Percentiles rank a stretch among this genome's conserved stretches.
These are phyloP conservation scores for Gypsophila paniculata DNA, from an alignment of 179 eudicot species.

Conservation along the genomic window DNA sequence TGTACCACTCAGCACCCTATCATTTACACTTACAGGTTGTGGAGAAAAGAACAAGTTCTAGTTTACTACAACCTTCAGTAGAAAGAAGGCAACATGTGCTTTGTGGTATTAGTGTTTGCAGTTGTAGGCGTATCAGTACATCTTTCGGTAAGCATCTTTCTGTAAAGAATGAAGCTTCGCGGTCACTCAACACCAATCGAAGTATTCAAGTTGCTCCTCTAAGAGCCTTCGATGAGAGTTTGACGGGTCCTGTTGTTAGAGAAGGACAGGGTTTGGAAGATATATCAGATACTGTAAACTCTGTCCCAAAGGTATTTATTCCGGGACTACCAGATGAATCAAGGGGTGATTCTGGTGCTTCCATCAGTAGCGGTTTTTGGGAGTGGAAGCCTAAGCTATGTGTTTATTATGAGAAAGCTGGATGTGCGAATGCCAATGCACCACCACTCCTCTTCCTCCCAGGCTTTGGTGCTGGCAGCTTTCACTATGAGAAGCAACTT, in stretches of 20 bases:
- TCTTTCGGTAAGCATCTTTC: conserved; percentile 18
- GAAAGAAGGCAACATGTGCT: conserved; percentile 24
- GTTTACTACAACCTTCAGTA: conserved; percentile 22
- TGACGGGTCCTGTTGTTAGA: conserved; percentile 42
- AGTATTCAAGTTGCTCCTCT: conserved; percentile 30
- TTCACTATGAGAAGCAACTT: conserved; percentile 90
- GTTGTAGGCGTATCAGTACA: conserved; percentile 20
- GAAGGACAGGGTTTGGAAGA: conserved; percentile 39
- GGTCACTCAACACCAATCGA: conserved; percentile 23
- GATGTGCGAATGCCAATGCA: conserved; percentile 53
- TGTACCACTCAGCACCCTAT: conserved; percentile 47
- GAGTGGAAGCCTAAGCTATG: conserved; percentile 86
- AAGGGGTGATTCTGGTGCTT: conserved; percentile 52
- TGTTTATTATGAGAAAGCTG: conserved; percentile 75
- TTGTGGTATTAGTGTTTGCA: conserved; percentile 18
- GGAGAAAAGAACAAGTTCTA: conserved; percentile 24
- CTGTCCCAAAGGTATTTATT: conserved; percentile 51
- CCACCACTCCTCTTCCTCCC: conserved; percentile 87
- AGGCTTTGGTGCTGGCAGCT: conserved; percentile 95
- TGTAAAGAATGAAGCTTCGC: conserved; percentile 25
- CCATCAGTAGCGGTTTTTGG: conserved; percentile 58
- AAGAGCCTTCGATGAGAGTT: conserved; percentile 42
- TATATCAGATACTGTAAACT: conserved; percentile 32
- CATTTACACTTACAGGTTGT: conserved; percentile 25
- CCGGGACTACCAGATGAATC: conserved; percentile 74